Base-by-base conservation (phyloP, 2,329 filamentous ascomycete genomes). In the Claviceps monticola region DNA sequence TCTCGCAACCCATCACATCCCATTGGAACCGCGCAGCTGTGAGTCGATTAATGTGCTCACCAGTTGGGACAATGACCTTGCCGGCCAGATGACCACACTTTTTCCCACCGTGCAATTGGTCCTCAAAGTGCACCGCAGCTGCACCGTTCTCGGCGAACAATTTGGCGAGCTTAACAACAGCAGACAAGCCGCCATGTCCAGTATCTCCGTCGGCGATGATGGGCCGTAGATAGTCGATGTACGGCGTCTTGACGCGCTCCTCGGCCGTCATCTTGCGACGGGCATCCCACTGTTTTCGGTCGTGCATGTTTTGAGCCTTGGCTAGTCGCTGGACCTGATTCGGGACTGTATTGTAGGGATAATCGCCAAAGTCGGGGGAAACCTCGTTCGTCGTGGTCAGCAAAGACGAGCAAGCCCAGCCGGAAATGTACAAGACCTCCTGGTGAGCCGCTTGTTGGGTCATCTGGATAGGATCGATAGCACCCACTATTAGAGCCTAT, bases 401-500 rank as follows among this genome's bases (percentile, higher is more conserved):
- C 19, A 95, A 80, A 0, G 89, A 91, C 0, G 91, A 97, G 71
- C 93, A 97, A 5, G 93, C 93, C 93, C 93, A 98, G 56, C 93
- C 93, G 0, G 90, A 96, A 56, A 98, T 76, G 69, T 98, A 98
- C 46, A 98, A 78, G 17, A 96, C 86, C 67, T 98, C 91, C 66
- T 97, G 93, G 70, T 97, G 87, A 5, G 87, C 80, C 16, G 93
- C 93, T 73, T 97, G 93, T 68, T 98, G 93, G 48, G 93, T 95
- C 93, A 98, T 97, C 71, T 98, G 93, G 11, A 97, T 83, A n/a
- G 93, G 93, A 64, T 98, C 93, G 69, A 98, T 94, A 54, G 90
- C 93, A 60, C 93, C 93, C 86, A 98, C 87, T 91, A 56, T 0
- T 50, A 5, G 9, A 34, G 36, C 11, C 6, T 16, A 44, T 54